Base-by-base conservation (phyloP, 768 basidiomycete species). In the Termitomyces sp. region DNA sequence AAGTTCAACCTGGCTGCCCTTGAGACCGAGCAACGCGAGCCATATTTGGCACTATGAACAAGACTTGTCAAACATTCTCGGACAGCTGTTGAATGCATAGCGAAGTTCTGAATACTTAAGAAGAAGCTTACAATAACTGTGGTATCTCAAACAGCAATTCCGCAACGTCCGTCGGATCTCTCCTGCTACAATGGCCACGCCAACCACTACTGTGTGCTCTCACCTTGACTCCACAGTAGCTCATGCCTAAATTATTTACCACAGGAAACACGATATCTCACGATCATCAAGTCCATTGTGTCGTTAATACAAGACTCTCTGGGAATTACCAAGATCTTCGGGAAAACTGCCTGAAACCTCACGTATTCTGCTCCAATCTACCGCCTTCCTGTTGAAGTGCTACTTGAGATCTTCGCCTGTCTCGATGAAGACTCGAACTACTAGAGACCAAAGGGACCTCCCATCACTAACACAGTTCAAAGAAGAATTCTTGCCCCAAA, bases 311-410 rank as follows among this genome's bases (percentile, higher is more conserved):
- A 24, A 4, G 27, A 46, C 4, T 46, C 45, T 26, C 18, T 46
- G 24, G 27, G 18, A 0, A 18, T 27, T 30, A 16, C 45, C 45
- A 46, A 16, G 4, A 14, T 46, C 26, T 27, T 46, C 5, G 40
- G 40, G n/a, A n/a, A 40, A 40, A 8, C 40, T 40, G 2, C 40
- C n/a, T n/a, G 13, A 26, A 9, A 26, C 24, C 12, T 26, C 27
- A 46, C 26, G 5, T 46, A 46, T 46, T 24, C 45, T 6, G 22
- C 45, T 7, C 50, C 57, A 26, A 45, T 58, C 27, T 43, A 53
- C 16, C 49, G 49, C 37, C 30, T 58, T 26, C 57, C 57, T 6
- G 22, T 58, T 18, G 57, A 58, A 33, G n/a, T 58, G 12, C 24
- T 52, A 12, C 8, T 22, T 2, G 43, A 58, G 9, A 53, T 58